A percentile compares a stretch with the other conserved stretches of the same genome.
Evolutionary conservation across 352 stramenopile species (phyloP).

Genomic region (Phytophthora crassamura): DNA sequence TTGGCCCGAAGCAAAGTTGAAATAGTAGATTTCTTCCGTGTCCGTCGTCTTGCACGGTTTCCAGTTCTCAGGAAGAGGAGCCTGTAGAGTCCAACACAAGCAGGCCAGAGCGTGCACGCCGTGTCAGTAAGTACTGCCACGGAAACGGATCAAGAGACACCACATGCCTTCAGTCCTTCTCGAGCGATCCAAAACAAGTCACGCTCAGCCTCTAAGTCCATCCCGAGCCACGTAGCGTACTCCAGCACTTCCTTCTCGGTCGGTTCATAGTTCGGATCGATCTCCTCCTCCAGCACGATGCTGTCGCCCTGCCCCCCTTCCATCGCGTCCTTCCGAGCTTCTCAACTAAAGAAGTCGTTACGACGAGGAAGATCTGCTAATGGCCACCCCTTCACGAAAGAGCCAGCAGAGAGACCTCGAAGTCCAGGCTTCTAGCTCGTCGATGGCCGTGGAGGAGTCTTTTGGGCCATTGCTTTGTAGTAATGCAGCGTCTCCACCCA

Average conservation of each 20-base stretch:
- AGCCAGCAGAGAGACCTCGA: too few relatives aligned
- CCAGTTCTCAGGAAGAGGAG: constrained; percentile 94
- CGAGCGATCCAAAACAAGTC: constrained; percentile 96
- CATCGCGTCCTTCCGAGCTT: constrained; percentile 31
- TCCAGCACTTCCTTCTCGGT: constrained; percentile 92
- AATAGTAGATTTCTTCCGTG: constrained; percentile 97
- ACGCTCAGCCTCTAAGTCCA: constrained; percentile 92
- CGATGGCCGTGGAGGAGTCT: constrained; percentile 43
- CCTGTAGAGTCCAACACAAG: constrained; percentile 25
- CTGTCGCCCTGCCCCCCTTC: constrained; percentile 64
- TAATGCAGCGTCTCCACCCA: constrained; percentile 79
- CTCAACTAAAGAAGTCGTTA: constrained; percentile 11
- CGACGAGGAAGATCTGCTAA: constrained; percentile 9
- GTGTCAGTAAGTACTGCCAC: neutral
- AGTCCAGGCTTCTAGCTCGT: too few relatives aligned
- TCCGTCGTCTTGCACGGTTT: constrained; percentile 96
- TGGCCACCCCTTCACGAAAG: constrained; percentile 23
- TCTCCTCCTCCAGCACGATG: constrained; percentile 95
- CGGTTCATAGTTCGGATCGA: constrained; percentile 96
- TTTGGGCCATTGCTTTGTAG: constrained; percentile 62
- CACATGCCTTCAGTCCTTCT: constrained; percentile 86
- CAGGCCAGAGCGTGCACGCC: neutral
- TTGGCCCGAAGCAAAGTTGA: constrained; percentile 93
- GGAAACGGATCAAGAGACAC: neutral
- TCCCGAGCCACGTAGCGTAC: constrained; percentile 96